Percentiles rank a stretch among this genome's conserved stretches.
Evolutionary conservation across 1,139 yeast species (phyloP).

Genomic region (Candida neerlandica): DNA sequence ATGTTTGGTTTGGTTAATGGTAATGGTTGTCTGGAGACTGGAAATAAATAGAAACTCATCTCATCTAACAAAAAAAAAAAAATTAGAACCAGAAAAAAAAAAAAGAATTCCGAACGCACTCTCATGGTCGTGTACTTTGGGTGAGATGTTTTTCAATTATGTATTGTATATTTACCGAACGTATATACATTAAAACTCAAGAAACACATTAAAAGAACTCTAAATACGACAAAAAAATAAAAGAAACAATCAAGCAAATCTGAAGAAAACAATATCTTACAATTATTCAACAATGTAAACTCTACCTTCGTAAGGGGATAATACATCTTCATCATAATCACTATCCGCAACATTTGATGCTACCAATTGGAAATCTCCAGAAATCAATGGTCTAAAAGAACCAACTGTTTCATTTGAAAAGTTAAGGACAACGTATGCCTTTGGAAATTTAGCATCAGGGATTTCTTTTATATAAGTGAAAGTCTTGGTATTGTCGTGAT

Average conservation of each 20-base stretch:
- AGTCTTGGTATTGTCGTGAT: constrained; percentile 37
- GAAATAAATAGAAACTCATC: constrained; percentile 29
- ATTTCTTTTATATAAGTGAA: constrained; percentile 41
- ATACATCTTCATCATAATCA: constrained; percentile 22
- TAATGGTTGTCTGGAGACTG: background rate
- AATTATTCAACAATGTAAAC: constrained; percentile 27
- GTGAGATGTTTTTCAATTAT: too few species aligned
- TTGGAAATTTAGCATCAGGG: constrained; percentile 18
- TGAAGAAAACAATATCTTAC: background rate
- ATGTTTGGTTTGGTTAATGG: constrained; percentile 12
- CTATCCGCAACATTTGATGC: constrained; percentile 26
- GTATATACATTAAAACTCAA: background rate
- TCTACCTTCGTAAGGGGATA: constrained; percentile 36
- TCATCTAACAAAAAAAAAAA: constrained; percentile 10
- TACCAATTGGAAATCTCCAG: constrained; percentile 33
- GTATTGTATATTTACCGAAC: too few species aligned
- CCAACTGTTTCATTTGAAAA: constrained; percentile 35
- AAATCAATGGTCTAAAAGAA: constrained; percentile 30
- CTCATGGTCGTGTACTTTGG: background rate
- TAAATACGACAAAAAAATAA: background rate
- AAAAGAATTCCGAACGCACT: background rate
- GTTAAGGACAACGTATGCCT: constrained; percentile 48
- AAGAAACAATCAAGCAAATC: background rate
- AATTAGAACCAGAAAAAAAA: background rate
- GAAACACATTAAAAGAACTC: background rate